These are phyloP conservation scores for Aechmea fasciata DNA, from an alignment of 176 grass and related monocot species.

Conservation along the genomic window DNA sequence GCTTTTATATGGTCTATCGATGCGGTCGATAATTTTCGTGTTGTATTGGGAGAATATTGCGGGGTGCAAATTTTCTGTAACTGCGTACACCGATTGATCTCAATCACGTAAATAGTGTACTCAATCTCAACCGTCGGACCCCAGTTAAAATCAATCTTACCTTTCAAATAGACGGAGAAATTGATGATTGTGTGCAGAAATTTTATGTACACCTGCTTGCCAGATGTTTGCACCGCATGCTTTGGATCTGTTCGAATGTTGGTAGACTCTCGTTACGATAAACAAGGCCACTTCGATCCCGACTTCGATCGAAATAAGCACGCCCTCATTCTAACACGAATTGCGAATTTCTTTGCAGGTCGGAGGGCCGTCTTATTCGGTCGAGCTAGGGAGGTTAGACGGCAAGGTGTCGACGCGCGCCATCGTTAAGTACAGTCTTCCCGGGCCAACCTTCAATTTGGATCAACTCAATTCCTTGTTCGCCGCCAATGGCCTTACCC, in stretches of 20 bases:
- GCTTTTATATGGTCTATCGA: too few relatives aligned
- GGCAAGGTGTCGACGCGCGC: constrained; percentile 62
- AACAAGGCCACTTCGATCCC: neutral
- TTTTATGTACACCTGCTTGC: neutral
- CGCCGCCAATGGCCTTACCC: constrained; percentile 56
- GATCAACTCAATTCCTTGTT: constrained; percentile 69
- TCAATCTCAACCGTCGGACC: too few relatives aligned
- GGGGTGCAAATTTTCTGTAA: too few relatives aligned
- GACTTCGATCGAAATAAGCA: neutral
- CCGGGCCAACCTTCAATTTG: constrained; percentile 36
- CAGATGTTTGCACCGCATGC: neutral
- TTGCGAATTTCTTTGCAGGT: constrained; percentile 19
- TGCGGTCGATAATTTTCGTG: too few relatives aligned
- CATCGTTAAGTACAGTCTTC: constrained; percentile 71
- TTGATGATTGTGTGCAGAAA: neutral
- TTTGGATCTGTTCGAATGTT: neutral
- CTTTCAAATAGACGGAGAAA: neutral
- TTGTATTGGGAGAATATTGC: too few relatives aligned
- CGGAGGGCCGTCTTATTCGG: constrained; percentile 51
- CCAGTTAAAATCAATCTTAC: too few relatives aligned
- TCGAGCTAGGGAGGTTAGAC: constrained; percentile 73
- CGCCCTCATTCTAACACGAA: neutral
- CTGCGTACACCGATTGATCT: too few relatives aligned
- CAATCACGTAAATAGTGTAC: too few relatives aligned
- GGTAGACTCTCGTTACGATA: neutral